Evolutionary conservation across 2,329 filamentous ascomycete species (phyloP).

Genomic region (Stemphylium vesicarium): DNA sequence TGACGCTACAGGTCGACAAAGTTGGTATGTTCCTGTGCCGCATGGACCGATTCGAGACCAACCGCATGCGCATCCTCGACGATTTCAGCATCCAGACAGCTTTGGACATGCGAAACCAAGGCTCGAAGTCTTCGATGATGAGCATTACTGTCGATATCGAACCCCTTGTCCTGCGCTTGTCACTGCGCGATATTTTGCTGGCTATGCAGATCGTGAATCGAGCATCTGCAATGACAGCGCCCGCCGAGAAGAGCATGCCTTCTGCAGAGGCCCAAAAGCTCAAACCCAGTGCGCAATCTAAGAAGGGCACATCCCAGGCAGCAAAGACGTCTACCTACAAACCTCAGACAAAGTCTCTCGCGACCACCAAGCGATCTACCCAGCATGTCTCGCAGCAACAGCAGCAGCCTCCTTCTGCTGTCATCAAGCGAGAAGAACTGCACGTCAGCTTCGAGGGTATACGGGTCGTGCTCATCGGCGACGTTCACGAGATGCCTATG

Average conservation of each 20-base stretch:
- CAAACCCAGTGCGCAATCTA: constrained; percentile 55
- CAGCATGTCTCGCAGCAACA: constrained; percentile 63
- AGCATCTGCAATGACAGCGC: constrained; percentile 83
- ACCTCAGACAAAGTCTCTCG: constrained; percentile 54
- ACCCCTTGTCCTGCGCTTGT: constrained; percentile 87
- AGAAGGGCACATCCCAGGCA: constrained; percentile 58
- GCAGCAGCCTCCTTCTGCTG: constrained; percentile 61
- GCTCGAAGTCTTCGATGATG: constrained; percentile 66
- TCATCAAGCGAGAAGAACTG: constrained; percentile 77
- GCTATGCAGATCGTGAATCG: constrained; percentile 91
- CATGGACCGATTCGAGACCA: constrained; percentile 97
- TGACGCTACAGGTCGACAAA: constrained; percentile 91
- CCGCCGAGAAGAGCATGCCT: constrained; percentile 53
- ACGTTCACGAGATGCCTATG: constrained; percentile 92
- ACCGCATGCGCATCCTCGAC: constrained; percentile 88
- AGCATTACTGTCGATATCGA: constrained; percentile 89
- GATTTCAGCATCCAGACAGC: constrained; percentile 93
- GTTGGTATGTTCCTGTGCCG: constrained; percentile 98
- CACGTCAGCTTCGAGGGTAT: constrained; percentile 87
- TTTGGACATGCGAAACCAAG: constrained; percentile 74
- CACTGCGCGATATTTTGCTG: constrained; percentile 90
- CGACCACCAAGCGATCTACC: constrained; percentile 49
- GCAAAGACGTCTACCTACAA: constrained; percentile 56
- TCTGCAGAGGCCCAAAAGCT: constrained; percentile 63
- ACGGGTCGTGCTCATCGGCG: constrained; percentile 91